phyloP scores from a whole-genome alignment of 2,329 filamentous ascomycete species.

The Daldinia sp. region DNA sequence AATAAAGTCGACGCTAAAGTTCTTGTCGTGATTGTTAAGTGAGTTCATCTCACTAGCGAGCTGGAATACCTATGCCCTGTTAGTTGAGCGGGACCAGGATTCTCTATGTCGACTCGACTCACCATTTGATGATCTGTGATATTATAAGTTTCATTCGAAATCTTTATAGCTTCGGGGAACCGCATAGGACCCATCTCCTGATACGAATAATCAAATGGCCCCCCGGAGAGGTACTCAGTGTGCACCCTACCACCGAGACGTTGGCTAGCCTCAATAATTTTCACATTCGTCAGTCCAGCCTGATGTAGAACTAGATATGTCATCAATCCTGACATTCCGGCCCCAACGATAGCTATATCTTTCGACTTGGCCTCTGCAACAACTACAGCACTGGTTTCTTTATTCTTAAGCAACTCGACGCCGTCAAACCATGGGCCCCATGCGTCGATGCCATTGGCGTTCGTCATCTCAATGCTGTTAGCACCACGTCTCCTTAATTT shows the following conservation, averaged over 20 bases:
- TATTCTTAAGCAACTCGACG: slow-evolving; percentile 64
- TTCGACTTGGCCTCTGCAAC: slow-evolving; percentile 64
- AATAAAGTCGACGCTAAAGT: slow-evolving; percentile 66
- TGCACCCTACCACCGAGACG: slow-evolving; percentile 71
- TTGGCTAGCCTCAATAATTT: slow-evolving; percentile 67
- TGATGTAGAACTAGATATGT: slow-evolving; percentile 60
- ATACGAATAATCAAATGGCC: slow-evolving; percentile 70
- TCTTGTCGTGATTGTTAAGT: slow-evolving; percentile 61
- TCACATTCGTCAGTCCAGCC: slow-evolving; percentile 66
- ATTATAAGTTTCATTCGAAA: slow-evolving; percentile 63
- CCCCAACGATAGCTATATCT: slow-evolving; percentile 69
- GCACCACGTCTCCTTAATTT: slow-evolving; percentile 40
- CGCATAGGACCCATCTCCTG: slow-evolving; percentile 74
- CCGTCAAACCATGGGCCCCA: slow-evolving; percentile 72
- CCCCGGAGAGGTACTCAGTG: slow-evolving; percentile 68
- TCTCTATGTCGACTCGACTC: neutral
- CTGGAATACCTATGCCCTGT: slow-evolving; percentile 59
- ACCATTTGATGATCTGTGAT: slow-evolving; percentile 69
- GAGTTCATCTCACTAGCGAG: slow-evolving; percentile 67
- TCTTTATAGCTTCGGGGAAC: slow-evolving; percentile 62
- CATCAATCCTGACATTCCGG: slow-evolving; percentile 71
- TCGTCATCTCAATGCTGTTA: slow-evolving; percentile 56
- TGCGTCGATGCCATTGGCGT: slow-evolving; percentile 56
- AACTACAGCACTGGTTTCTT: slow-evolving; percentile 61
- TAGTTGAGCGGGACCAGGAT: neutral